Base-by-base conservation (phyloP, 2,329 filamentous ascomycete genomes). In the Fusarium vanettenii region DNA sequence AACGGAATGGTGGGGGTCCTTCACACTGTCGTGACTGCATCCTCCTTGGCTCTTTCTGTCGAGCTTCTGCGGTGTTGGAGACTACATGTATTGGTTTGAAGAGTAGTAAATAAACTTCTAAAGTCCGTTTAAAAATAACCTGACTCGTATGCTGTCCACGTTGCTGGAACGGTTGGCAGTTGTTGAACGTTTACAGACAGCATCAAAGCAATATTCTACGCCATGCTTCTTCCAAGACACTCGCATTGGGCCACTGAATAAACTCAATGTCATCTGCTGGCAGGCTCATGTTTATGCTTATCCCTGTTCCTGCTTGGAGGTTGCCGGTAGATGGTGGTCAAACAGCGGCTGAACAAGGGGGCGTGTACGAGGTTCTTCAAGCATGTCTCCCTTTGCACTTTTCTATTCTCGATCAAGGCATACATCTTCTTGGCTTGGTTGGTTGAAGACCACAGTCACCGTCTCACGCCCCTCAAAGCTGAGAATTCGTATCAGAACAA, bases 401-500 rank as follows among this genome's bases (percentile, higher is more conserved):
- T 31, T 1, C 16, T 37, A n/a, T 31, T 60, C 31, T 48, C 35
- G 14, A 31, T 2, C 27, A 50, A 20, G 20, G 4, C 27, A 18
- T 11, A 10, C 22, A 18, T 25, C 18, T 25, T 18, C 11, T 39
- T 31, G 35, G 14, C 48, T 55, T 45, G 56, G 50, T 52, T 52
- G 66, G 37, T 33, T 25, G 43, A 20, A n/a, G 50, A 22, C 20
- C 3, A 8, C 16, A 18, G 13, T 20, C 33, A 6, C 14, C 4
- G 8, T 25, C 16, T 31, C 33, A 39, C 59, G 14, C 10, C 20
- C 31, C 35, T 48, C 5, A 20, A 4, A 43, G 25, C 33, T 63
- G 45, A 37, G 27, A 31, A 52, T 72, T 78, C 76, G 76, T 78
- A 76, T 77, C 62, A 52, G 45, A 33, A 2, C 18, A 60, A 29